These are phyloP conservation scores for Paramecium caudatum DNA, from an alignment of 73 alveolate species.

Conservation along the genomic window DNA sequence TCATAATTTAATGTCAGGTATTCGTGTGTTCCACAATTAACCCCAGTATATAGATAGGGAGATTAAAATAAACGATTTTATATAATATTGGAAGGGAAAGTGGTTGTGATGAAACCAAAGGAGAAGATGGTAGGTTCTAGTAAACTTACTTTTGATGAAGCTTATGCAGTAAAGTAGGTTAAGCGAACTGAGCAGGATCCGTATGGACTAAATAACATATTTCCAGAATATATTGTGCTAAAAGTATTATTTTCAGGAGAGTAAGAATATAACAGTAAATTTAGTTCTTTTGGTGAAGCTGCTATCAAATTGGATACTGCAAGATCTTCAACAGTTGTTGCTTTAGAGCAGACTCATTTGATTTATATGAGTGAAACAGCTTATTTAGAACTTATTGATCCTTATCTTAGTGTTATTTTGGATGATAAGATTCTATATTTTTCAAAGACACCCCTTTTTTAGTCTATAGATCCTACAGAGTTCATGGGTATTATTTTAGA, in stretches of 20 bases:
- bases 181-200: conserved; percentile 51
- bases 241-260: conserved; percentile 58
- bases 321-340: conserved; percentile 50
- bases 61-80: conserved; percentile 48
- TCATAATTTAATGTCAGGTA: not conserved
- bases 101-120: conserved; percentile 58
- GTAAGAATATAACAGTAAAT: conserved; percentile 15
- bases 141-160: not conserved
- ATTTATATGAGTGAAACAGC: conserved; percentile 32
- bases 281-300: conserved; percentile 59
- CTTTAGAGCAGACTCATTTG: conserved; percentile 52
- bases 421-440: conserved; percentile 51
- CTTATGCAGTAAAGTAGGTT: too few species aligned
- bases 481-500: conserved; percentile 51
- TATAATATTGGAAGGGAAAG: conserved; percentile 26
- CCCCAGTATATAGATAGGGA: conserved; percentile 53
- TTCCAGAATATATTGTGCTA: conserved; percentile 44
- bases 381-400: conserved; percentile 23
- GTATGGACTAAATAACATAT: conserved; percentile 29
- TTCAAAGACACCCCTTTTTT: not conserved
- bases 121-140: conserved; percentile 68
- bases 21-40: not conserved
- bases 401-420: conserved; percentile 2
- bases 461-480: not conserved
- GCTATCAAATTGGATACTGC: conserved; percentile 55